Conservation (phyloP, 192 early-diverging fungal species). For the Podila minutissima region DNA sequence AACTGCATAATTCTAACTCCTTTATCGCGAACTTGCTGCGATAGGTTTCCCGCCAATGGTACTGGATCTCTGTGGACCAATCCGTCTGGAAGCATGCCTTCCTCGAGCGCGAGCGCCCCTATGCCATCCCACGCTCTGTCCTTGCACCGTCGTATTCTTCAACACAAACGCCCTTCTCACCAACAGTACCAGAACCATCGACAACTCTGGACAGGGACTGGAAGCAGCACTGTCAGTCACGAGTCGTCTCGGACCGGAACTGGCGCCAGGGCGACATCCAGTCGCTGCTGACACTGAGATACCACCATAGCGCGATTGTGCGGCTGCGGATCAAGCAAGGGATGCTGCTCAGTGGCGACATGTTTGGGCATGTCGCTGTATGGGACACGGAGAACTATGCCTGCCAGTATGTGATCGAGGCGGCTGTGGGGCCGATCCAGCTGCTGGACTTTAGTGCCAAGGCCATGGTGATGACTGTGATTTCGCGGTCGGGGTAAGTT, state of each 20-base stretch:
- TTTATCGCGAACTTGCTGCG: background rate
- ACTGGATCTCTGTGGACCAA: slow-evolving; percentile 41
- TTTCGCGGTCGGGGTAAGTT: slow-evolving; percentile 45
- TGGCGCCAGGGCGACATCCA: slow-evolving; percentile 43
- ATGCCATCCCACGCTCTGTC: slow-evolving; percentile 15
- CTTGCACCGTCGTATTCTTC: background rate
- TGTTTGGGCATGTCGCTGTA: slow-evolving; percentile 38
- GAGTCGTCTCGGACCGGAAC: slow-evolving; percentile 43
- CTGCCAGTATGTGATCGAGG: slow-evolving; percentile 17
- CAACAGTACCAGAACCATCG: background rate
- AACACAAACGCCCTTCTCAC: background rate
- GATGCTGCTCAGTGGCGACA: slow-evolving; percentile 29
- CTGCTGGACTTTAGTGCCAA: slow-evolving; percentile 40
- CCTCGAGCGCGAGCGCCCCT: slow-evolving; percentile 18
- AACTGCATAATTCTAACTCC: background rate
- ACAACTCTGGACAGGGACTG: slow-evolving; percentile 10
- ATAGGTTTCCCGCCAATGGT: slow-evolving; percentile 48
- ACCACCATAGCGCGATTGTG: slow-evolving; percentile 21
- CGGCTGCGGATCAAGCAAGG: slow-evolving; percentile 32
- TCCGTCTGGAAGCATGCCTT: slow-evolving; percentile 26
- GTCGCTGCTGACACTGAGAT: slow-evolving; percentile 11
- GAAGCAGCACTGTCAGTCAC: slow-evolving; percentile 41
- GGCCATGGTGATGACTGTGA: slow-evolving; percentile 35
- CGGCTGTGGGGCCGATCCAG: slow-evolving; percentile 31
- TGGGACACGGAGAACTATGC: slow-evolving; percentile 29